phyloP scores from a whole-genome alignment of 2,329 filamentous ascomycete species.

The Botrytis porri region DNA sequence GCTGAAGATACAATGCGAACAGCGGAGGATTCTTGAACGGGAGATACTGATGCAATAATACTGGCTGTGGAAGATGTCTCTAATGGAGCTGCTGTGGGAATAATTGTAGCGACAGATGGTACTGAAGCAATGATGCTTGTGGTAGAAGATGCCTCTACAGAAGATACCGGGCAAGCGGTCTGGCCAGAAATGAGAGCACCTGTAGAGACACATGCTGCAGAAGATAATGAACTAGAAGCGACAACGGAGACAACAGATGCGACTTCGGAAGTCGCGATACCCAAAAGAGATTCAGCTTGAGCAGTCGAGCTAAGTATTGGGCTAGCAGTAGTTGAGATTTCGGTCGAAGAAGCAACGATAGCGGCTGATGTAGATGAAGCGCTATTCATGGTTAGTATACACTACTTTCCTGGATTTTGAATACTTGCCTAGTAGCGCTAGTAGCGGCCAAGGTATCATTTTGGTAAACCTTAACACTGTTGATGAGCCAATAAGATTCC shows the following conservation, averaged over 20 bases:
- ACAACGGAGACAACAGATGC: constrained; percentile 1
- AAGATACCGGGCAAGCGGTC: background rate
- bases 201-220: background rate
- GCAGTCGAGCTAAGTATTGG: background rate
- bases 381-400: constrained; percentile 6
- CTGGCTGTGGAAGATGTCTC: background rate
- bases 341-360: background rate
- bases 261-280: background rate
- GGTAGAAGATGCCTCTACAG: background rate
- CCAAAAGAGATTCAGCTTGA: background rate
- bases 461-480: constrained; percentile 34
- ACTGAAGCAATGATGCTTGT: background rate
- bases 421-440: constrained; percentile 37
- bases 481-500: constrained; percentile 33
- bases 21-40: background rate
- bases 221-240: background rate
- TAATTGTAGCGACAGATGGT: background rate
- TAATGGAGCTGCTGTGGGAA: background rate
- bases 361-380: background rate
- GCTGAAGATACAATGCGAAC: background rate
- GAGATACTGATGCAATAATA: background rate
- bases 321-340: constrained; percentile 1
- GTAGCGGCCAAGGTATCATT: constrained; percentile 18
- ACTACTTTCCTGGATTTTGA: too few species aligned
- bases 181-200: constrained; percentile 11